phyloP scores from a whole-genome alignment of 164 flowering plant species.

The Vitis cinerea region DNA sequence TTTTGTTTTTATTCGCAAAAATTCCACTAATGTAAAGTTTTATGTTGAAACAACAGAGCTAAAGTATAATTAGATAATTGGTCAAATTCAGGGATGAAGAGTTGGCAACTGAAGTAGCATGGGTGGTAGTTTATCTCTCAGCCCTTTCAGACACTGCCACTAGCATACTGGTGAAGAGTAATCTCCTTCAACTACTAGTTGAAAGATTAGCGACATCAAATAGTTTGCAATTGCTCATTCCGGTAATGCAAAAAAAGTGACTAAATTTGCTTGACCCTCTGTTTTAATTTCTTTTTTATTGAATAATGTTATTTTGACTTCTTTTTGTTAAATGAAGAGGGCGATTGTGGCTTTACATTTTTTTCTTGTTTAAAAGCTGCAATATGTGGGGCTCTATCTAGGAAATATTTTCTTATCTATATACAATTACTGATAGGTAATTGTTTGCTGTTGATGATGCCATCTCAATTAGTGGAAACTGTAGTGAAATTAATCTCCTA shows the following conservation, averaged over 20 bases:
- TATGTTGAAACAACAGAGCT: background rate
- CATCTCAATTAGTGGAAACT: too few species aligned
- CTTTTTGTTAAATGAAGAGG: too few species aligned
- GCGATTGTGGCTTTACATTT: too few species aligned
- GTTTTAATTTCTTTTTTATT: background rate
- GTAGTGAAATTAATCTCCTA: too few species aligned
- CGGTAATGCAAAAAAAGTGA: constrained; percentile 46
- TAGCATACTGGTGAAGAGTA: constrained; percentile 67
- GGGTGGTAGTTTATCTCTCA: constrained; percentile 96
- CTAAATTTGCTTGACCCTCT: background rate
- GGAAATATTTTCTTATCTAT: too few species aligned
- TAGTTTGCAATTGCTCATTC: constrained; percentile 84
- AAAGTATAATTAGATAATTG: constrained; percentile 3
- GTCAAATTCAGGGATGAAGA: constrained; percentile 77
- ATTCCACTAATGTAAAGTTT: background rate
- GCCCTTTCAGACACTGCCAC: constrained; percentile 87
- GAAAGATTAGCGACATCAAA: constrained; percentile 73
- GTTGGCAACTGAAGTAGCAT: constrained; percentile 93
- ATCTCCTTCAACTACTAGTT: constrained; percentile 68
- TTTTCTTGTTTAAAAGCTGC: too few species aligned
- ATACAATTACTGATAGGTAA: too few species aligned
- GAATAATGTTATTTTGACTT: background rate
- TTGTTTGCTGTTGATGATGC: too few species aligned
- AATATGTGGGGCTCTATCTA: too few species aligned
- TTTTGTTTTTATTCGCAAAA: background rate